Conservation (phyloP, 306 rosid genomes). For the Lotus japonicus region DNA sequence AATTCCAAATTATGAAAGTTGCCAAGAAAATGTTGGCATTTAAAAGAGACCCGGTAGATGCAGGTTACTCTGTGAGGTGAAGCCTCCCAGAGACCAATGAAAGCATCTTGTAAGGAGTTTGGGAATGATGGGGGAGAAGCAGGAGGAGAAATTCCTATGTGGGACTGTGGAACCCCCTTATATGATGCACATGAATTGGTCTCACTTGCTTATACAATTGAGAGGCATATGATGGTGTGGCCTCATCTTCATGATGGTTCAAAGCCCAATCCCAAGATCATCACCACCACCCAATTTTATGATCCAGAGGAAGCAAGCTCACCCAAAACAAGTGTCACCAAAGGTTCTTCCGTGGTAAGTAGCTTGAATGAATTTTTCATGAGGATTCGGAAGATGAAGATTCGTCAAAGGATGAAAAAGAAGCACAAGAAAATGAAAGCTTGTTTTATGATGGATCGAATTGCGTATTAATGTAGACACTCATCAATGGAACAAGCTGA, state of each 20-base stretch:
- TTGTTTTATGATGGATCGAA: conserved; percentile 17
- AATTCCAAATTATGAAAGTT: not conserved
- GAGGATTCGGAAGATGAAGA: conserved; percentile 18
- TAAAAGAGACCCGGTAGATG: not conserved
- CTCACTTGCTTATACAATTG: conserved; percentile 53
- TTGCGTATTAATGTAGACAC: not conserved
- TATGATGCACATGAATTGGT: conserved; percentile 72
- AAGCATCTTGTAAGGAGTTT: not conserved
- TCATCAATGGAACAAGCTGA: not conserved
- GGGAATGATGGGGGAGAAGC: too few species aligned
- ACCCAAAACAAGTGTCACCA: not conserved
- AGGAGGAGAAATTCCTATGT: conserved; percentile 20
- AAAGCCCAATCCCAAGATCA: conserved; percentile 22
- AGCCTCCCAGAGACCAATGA: conserved; percentile 18
- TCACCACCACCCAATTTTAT: not conserved
- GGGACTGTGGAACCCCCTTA: conserved; percentile 91
- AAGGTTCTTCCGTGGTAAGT: conserved; percentile 11
- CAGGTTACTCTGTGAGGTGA: not conserved
- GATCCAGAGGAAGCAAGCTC: not conserved
- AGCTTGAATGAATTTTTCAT: conserved; percentile 3
- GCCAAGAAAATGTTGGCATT: not conserved
- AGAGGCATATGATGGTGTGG: conserved; percentile 55
- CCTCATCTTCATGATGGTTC: conserved; percentile 26
- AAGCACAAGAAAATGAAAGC: conserved; percentile 24
- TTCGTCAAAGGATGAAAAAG: not conserved